Evolutionary conservation across 192 early-diverging fungal genomes (phyloP).

Genomic region (Gamsiella multidivaricata): DNA sequence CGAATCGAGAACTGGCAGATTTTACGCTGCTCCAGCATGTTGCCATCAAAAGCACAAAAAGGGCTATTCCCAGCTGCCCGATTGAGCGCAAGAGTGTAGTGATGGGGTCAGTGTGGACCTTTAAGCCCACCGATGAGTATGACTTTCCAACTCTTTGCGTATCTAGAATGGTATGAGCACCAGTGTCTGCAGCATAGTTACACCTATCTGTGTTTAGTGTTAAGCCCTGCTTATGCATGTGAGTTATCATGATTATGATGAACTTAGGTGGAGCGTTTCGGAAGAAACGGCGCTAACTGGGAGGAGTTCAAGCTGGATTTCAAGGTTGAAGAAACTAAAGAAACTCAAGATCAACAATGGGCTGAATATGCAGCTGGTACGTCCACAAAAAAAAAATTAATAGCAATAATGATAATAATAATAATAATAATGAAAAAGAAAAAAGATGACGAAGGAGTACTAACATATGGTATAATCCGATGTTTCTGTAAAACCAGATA

Average conservation of each 20-base stretch:
- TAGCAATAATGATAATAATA: too few relatives aligned
- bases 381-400: background rate
- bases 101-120: conserved; percentile 93
- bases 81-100: conserved; percentile 87
- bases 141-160: conserved; percentile 76
- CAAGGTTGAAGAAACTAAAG: conserved; percentile 21
- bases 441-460: too few relatives aligned
- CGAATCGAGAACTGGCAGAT: conserved; percentile 9
- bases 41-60: conserved; percentile 26
- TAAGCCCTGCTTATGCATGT: too few relatives aligned
- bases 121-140: conserved; percentile 70
- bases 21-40: conserved; percentile 28
- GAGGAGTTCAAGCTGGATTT: conserved; percentile 76
- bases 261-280: conserved; percentile 81
- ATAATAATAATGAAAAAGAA: too few relatives aligned
- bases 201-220: background rate
- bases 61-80: conserved; percentile 77
- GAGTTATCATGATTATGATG: background rate
- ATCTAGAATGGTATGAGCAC: conserved; percentile 72
- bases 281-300: conserved; percentile 82
- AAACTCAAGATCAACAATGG: conserved; percentile 12
- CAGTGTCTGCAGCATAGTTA: background rate
- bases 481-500: conserved; percentile 3
- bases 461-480: background rate
- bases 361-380: conserved; percentile 3